These are phyloP conservation scores for Clathrospora elynae DNA, from an alignment of 2,329 filamentous ascomycete genomes.

Conservation along the genomic window DNA sequence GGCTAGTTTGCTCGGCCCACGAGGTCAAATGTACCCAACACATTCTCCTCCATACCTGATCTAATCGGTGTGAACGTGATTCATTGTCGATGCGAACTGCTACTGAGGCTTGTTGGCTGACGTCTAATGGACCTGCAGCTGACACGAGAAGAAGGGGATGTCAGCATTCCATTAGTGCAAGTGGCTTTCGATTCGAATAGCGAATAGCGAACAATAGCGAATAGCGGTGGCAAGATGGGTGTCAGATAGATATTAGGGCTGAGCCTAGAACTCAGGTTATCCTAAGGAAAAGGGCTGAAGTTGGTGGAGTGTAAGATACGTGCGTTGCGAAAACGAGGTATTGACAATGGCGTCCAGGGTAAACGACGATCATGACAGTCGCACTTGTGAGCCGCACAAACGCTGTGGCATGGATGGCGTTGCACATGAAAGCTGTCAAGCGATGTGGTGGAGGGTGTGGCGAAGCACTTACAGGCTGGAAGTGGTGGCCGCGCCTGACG, in stretches of 20 bases:
- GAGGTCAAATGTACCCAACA: slow-evolving; percentile 12
- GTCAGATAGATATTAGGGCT: neutral
- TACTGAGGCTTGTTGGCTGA: slow-evolving; percentile 14
- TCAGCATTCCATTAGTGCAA: slow-evolving; percentile 14
- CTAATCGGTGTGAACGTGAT: slow-evolving; percentile 20
- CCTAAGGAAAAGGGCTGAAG: neutral
- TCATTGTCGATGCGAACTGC: slow-evolving; percentile 27
- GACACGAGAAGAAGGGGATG: slow-evolving; percentile 21
- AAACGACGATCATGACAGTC: slow-evolving; percentile 9
- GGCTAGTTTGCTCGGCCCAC: slow-evolving; percentile 7
- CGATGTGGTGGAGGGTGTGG: slow-evolving; percentile 7
- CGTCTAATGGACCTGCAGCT: slow-evolving; percentile 33
- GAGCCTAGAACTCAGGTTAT: slow-evolving; percentile 1
- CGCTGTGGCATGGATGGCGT: slow-evolving; percentile 1
- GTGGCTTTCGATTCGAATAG: slow-evolving; percentile 15
- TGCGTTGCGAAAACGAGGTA: slow-evolving; percentile 14
- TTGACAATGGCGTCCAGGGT: slow-evolving; percentile 6
- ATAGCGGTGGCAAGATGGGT: neutral
- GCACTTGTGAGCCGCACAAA: slow-evolving; percentile 13
- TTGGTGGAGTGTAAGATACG: slow-evolving; percentile 6
- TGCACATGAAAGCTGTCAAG: neutral
- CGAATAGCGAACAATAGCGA: slow-evolving; percentile 1
- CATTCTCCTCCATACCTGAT: neutral
- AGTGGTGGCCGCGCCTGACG: neutral
- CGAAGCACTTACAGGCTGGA: slow-evolving; percentile 3